Percentiles rank a stretch among this genome's conserved stretches.
phyloP scores from a whole-genome alignment of 2,329 filamentous ascomycete genomes.

The Diaporthe ampelina region DNA sequence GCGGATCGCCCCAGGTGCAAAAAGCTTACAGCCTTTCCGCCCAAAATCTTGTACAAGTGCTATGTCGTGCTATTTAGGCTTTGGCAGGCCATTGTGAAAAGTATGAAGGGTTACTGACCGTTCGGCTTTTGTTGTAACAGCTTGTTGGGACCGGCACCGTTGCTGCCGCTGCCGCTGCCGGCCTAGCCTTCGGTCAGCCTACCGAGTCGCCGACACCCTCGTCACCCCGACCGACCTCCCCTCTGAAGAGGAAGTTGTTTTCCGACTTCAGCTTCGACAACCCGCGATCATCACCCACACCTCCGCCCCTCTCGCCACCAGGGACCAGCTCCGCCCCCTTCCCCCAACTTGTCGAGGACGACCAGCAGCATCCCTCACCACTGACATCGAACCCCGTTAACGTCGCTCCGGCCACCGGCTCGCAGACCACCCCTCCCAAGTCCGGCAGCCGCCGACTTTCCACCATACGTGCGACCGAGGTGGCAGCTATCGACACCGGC shows the following conservation, averaged over 20 bases:
- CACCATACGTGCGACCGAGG: slow-evolving; percentile 56
- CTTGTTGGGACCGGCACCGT: slow-evolving; percentile 74
- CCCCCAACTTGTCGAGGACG: slow-evolving; percentile 49
- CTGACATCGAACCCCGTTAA: slow-evolving; percentile 48
- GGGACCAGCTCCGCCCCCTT: slow-evolving; percentile 58
- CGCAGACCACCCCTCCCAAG: slow-evolving; percentile 59
- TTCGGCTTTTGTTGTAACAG: slow-evolving; percentile 50
- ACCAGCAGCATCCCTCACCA: slow-evolving; percentile 45
- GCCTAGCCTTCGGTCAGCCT: slow-evolving; percentile 71
- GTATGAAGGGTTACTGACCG: slow-evolving; percentile 29
- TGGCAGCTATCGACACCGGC: slow-evolving; percentile 57
- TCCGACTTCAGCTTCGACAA: slow-evolving; percentile 45
- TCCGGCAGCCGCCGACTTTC: slow-evolving; percentile 58
- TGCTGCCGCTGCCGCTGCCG: slow-evolving; percentile 71
- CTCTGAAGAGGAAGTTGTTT: slow-evolving; percentile 49
- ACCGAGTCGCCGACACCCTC: slow-evolving; percentile 53
- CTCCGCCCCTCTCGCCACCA: slow-evolving; percentile 55
- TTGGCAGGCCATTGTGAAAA: background rate
- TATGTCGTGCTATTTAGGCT: background rate
- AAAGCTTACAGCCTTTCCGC: slow-evolving; percentile 2
- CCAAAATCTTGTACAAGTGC: slow-evolving; percentile 14
- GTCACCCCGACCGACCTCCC: slow-evolving; percentile 49
- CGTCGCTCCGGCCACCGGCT: slow-evolving; percentile 51
- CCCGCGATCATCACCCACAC: slow-evolving; percentile 45
- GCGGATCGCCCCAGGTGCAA: slow-evolving; percentile 7